Conservation (phyloP, 2,329 filamentous ascomycete species). For the Stagonosporopsis vannaccii region DNA sequence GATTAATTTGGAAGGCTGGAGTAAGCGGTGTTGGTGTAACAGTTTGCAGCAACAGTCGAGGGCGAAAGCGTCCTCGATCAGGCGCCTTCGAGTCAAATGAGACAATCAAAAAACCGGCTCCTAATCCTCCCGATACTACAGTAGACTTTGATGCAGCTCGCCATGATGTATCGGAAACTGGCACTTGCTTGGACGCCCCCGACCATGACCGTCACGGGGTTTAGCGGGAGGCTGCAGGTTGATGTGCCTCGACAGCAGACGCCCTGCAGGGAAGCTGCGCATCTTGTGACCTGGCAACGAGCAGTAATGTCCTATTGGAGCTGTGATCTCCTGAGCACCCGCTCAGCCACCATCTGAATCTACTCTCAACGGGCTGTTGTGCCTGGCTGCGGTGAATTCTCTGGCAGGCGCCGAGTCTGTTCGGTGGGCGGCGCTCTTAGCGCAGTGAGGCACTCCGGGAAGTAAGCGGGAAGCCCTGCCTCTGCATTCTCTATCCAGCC, state of each 20-base stretch:
- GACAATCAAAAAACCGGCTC: slow-evolving; percentile 37
- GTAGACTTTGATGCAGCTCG: slow-evolving; percentile 44
- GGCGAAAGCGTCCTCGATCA: slow-evolving; percentile 10
- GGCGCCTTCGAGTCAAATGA: slow-evolving; percentile 37
- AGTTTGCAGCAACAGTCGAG: slow-evolving; percentile 26
- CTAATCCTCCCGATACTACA: slow-evolving; percentile 39
- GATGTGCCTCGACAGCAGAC: slow-evolving; percentile 40
- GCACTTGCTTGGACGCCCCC: slow-evolving; percentile 36
- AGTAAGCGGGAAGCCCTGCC: slow-evolving; percentile 35
- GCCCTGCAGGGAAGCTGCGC: slow-evolving; percentile 40
- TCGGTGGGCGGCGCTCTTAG: slow-evolving; percentile 25
- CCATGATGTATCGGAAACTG: slow-evolving; percentile 40
- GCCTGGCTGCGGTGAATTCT: slow-evolving; percentile 36
- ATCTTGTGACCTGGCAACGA: slow-evolving; percentile 42
- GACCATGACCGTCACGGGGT: slow-evolving; percentile 41
- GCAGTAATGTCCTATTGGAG: slow-evolving; percentile 32
- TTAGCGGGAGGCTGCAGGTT: slow-evolving; percentile 48
- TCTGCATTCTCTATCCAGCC: slow-evolving; percentile 32
- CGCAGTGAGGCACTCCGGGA: slow-evolving; percentile 36
- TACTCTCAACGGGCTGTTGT: slow-evolving; percentile 47
- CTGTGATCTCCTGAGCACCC: slow-evolving; percentile 35
- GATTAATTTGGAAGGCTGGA: slow-evolving; percentile 35
- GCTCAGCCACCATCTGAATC: slow-evolving; percentile 48
- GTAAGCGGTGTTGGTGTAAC: slow-evolving; percentile 41
- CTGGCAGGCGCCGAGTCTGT: slow-evolving; percentile 36